Evolutionary conservation across 192 early-diverging fungal species (phyloP).

Genomic region (Coemansia sp.): DNA sequence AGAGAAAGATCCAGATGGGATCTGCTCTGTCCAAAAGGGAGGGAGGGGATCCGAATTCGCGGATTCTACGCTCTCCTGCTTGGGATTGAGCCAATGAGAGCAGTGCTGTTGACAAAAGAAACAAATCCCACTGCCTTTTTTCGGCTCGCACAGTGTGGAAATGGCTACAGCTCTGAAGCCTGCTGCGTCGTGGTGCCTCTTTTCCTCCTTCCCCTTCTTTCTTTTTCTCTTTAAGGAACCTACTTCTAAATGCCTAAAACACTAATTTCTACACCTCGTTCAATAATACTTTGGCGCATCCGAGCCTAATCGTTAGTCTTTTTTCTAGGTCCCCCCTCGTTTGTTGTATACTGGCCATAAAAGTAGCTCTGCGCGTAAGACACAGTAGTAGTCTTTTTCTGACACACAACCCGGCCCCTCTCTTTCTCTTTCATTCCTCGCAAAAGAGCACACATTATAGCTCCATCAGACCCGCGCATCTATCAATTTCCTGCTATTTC

Average conservation of each 20-base stretch:
- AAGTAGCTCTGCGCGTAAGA: not conserved
- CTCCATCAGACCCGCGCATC: not conserved
- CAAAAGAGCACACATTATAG: not conserved
- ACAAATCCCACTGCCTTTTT: not conserved
- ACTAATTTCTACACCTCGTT: not conserved
- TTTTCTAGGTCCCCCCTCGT: not conserved
- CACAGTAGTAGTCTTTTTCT: not conserved
- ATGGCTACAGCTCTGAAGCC: too few relatives aligned
- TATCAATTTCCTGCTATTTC: not conserved
- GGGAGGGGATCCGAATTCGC: too few relatives aligned
- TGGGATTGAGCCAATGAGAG: not conserved
- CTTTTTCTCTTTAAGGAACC: slow-evolving; percentile 3
- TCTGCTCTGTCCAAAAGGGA: too few relatives aligned
- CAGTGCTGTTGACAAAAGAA: not conserved
- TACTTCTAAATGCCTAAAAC: not conserved
- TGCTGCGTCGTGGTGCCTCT: too few relatives aligned
- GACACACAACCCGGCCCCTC: not conserved
- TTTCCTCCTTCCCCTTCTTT: not conserved
- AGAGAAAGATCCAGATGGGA: too few relatives aligned
- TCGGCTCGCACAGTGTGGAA: too few relatives aligned
- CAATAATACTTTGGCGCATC: not conserved
- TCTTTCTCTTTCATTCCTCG: not conserved
- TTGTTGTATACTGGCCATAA: not conserved
- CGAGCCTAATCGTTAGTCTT: not conserved
- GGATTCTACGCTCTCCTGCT: too few relatives aligned